Evolutionary conservation across 1,139 yeast genomes (phyloP).

Genomic region (Eremothecium sinecaudum): DNA sequence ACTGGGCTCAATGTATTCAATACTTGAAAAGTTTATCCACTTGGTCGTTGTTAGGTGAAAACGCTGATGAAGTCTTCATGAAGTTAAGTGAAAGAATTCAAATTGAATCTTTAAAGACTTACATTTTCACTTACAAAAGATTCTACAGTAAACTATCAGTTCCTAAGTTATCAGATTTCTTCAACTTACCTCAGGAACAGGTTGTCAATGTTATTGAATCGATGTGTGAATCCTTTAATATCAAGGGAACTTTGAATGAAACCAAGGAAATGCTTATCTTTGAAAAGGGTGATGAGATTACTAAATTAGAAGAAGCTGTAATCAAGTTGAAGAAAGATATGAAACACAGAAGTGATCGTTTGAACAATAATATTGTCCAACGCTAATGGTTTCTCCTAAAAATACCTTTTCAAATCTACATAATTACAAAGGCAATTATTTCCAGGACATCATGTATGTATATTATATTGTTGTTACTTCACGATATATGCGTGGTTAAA

Average conservation of each 20-base stretch:
- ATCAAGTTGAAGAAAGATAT: constrained; percentile 78
- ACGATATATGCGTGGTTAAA: too few relatives aligned
- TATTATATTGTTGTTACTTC: constrained; percentile 4
- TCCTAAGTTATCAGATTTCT: constrained; percentile 52
- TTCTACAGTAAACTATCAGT: constrained; percentile 72
- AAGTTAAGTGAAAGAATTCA: constrained; percentile 75
- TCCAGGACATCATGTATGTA: constrained; percentile 4
- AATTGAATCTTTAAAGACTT: constrained; percentile 84
- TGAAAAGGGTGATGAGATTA: constrained; percentile 67
- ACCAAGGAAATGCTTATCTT: constrained; percentile 49
- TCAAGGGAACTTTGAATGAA: constrained; percentile 58
- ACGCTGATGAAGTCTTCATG: constrained; percentile 47
- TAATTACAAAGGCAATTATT: not conserved
- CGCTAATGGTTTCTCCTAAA: too few relatives aligned
- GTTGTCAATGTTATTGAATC: constrained; percentile 59
- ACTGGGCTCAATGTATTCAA: constrained; percentile 73
- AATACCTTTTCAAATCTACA: not conserved
- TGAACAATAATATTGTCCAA: constrained; percentile 11
- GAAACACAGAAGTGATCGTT: constrained; percentile 29
- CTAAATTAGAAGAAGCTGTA: constrained; percentile 84
- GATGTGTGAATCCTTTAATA: constrained; percentile 69
- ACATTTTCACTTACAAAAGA: constrained; percentile 72
- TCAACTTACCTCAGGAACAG: constrained; percentile 49
- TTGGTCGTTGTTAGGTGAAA: constrained; percentile 77
- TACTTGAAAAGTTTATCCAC: constrained; percentile 71